phyloP scores from a whole-genome alignment of 2,329 filamentous ascomycete species.

The Pseudogymnoascus sp. region DNA sequence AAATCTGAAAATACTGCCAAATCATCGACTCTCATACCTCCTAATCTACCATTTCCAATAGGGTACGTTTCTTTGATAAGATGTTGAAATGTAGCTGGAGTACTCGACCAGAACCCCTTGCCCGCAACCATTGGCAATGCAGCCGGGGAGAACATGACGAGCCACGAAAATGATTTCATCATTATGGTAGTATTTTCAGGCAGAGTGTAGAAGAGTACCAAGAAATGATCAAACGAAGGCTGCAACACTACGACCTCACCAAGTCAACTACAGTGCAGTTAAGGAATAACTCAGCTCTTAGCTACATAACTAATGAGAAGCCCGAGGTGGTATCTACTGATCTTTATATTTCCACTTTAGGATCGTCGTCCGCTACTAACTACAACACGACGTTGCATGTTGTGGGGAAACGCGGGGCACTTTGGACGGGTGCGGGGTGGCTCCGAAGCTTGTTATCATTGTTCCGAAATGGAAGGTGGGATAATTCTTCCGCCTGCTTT shows the following conservation, averaged over 20 bases:
- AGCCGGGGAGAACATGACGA: background rate
- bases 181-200: background rate
- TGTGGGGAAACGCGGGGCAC: background rate
- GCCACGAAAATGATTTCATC: background rate
- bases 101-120: constrained; percentile 8
- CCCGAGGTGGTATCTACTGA: background rate
- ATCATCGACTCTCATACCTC: constrained; percentile 26
- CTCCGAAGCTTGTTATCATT: background rate
- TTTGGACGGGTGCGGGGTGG: background rate
- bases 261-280: background rate
- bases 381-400: background rate
- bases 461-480: background rate
- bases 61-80: constrained; percentile 36
- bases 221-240: background rate
- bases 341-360: background rate
- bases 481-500: background rate
- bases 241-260: too few species aligned
- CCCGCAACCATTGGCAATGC: background rate
- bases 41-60: constrained; percentile 43
- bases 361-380: background rate
- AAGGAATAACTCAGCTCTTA: background rate
- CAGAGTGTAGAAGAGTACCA: background rate
- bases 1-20: background rate
- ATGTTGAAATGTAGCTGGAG: constrained; percentile 17
- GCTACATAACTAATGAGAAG: background rate